These are phyloP conservation scores for Xylaria sp. DNA, from an alignment of 2,329 filamentous ascomycete genomes.

Conservation along the genomic window DNA sequence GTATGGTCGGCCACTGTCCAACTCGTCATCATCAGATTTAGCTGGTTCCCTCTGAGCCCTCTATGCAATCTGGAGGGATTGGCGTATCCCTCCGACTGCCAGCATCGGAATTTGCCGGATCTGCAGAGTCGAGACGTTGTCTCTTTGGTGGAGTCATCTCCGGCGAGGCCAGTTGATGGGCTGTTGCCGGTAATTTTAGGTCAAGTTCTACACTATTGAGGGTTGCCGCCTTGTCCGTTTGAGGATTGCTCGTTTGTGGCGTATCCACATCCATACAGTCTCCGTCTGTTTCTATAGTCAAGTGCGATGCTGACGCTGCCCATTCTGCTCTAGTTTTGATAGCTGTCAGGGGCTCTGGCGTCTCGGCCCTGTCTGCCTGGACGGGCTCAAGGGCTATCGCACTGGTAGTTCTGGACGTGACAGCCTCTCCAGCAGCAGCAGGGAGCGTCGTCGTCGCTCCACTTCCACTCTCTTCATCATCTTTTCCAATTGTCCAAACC, in stretches of 20 bases:
- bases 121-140: constrained; percentile 45
- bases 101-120: constrained; percentile 45
- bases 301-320: constrained; percentile 41
- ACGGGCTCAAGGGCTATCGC: constrained; percentile 20
- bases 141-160: constrained; percentile 22
- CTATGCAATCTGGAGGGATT: constrained; percentile 48
- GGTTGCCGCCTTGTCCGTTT: constrained; percentile 50
- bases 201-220: constrained; percentile 49
- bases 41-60: neutral
- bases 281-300: constrained; percentile 28
- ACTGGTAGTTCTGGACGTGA: constrained; percentile 35
- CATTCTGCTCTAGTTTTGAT: constrained; percentile 53
- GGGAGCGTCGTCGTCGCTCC: constrained; percentile 56
- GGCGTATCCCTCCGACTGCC: constrained; percentile 51
- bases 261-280: constrained; percentile 58
- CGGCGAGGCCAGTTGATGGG: neutral
- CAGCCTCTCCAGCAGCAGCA: constrained; percentile 48
- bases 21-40: neutral
- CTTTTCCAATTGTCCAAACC: constrained; percentile 73
- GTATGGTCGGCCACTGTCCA: neutral
- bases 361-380: constrained; percentile 25
- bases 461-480: constrained; percentile 55
- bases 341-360: constrained; percentile 40
- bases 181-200: constrained; percentile 53
- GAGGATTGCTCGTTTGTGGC: constrained; percentile 59